Conservation (phyloP, 768 basidiomycete genomes). For the Lentinula raphanica region DNA sequence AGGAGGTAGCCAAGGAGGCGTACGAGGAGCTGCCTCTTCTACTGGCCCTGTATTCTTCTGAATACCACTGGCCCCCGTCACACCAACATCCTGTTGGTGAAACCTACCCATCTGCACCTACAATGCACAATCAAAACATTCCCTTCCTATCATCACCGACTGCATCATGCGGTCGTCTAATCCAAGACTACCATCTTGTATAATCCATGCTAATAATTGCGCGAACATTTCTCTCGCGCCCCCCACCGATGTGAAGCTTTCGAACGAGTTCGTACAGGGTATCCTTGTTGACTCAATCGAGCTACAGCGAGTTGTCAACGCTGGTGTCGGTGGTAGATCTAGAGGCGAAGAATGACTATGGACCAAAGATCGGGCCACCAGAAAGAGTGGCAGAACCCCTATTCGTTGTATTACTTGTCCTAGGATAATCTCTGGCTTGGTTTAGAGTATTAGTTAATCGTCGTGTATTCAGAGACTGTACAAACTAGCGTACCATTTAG, state of each 20-base stretch:
- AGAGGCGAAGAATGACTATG: not conserved
- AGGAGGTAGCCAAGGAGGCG: slow-evolving; percentile 30
- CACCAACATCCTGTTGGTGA: not conserved
- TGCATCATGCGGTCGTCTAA: not conserved
- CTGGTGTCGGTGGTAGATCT: too few species aligned
- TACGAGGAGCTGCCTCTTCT: slow-evolving; percentile 45
- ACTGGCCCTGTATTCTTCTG: slow-evolving; percentile 60
- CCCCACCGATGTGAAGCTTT: not conserved
- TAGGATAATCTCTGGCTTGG: not conserved
- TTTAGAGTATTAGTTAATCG: not conserved
- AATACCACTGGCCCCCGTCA: slow-evolving; percentile 11
- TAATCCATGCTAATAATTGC: not conserved
- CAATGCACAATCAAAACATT: not conserved
- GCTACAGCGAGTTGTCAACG: not conserved
- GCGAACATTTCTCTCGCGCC: not conserved
- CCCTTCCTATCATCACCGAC: not conserved
- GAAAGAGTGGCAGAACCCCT: not conserved
- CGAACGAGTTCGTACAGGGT: not conserved
- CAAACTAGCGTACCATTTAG: not conserved
- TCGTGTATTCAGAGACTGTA: not conserved
- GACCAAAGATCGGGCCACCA: not conserved
- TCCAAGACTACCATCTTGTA: not conserved
- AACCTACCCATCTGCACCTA: not conserved
- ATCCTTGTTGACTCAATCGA: not conserved
- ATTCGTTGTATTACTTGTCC: not conserved